Percentiles rank a stretch among this genome's conserved stretches.
Evolutionary conservation across 2,329 filamentous ascomycete species (phyloP).

Genomic region (Dactylellina parvicollis): DNA sequence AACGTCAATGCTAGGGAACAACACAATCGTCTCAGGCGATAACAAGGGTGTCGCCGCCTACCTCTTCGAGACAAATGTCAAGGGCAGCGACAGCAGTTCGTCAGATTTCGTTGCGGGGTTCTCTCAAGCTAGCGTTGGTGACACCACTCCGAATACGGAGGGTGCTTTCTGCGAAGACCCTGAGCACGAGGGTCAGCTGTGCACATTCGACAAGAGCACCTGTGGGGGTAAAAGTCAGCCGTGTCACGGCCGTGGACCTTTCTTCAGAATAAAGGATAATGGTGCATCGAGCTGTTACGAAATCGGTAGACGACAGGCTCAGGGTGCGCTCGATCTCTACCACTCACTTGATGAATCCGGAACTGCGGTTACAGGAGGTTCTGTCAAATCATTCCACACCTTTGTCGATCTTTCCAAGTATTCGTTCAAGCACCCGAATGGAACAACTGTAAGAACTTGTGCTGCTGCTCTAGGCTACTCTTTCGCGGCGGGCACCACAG

Average conservation of each 20-base stretch:
- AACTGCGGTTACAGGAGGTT: slow-evolving; percentile 62
- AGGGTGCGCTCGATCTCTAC: slow-evolving; percentile 67
- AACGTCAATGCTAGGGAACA: slow-evolving; percentile 89
- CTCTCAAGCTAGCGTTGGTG: slow-evolving; percentile 88
- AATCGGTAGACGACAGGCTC: slow-evolving; percentile 77
- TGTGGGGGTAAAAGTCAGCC: slow-evolving; percentile 77
- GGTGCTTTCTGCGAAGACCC: slow-evolving; percentile 91
- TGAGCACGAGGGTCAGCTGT: slow-evolving; percentile 67
- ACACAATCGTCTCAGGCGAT: slow-evolving; percentile 89
- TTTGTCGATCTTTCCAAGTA: slow-evolving; percentile 84
- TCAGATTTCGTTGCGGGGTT: slow-evolving; percentile 84
- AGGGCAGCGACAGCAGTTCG: slow-evolving; percentile 68
- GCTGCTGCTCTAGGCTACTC: slow-evolving; percentile 89
- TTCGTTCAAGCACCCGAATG: slow-evolving; percentile 77
- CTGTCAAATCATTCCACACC: slow-evolving; percentile 83
- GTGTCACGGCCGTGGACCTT: slow-evolving; percentile 79
- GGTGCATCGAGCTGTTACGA: slow-evolving; percentile 76
- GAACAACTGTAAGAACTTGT: slow-evolving; percentile 76
- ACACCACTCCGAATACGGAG: slow-evolving; percentile 86
- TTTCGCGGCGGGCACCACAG: slow-evolving; percentile 90
- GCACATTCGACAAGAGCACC: slow-evolving; percentile 82
- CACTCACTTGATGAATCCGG: slow-evolving; percentile 59
- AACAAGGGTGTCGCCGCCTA: slow-evolving; percentile 94
- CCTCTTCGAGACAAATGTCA: slow-evolving; percentile 78
- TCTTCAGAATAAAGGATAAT: slow-evolving; percentile 71